Percentiles rank a stretch among this genome's conserved stretches.
These are phyloP conservation scores for Apostasia ramifera DNA, from an alignment of 106 monocot species.

Conservation along the genomic window DNA sequence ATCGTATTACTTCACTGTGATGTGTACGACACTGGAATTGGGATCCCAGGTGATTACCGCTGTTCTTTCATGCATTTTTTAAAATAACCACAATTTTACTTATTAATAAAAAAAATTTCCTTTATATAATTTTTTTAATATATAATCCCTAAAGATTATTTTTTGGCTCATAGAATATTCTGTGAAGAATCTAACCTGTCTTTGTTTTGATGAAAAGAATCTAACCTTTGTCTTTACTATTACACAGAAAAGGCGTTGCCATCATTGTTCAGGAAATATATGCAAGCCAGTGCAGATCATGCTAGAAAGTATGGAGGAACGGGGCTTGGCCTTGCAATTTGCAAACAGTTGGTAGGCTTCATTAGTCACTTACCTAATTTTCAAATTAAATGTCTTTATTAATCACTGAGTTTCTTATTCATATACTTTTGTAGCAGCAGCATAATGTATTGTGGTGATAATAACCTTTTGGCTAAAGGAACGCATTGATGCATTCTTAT, in stretches of 20 bases:
- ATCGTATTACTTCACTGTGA: conserved; percentile 57
- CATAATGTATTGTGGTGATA: too few relatives aligned
- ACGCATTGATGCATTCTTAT: too few relatives aligned
- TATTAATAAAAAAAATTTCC: background rate
- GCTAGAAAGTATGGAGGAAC: conserved; percentile 81
- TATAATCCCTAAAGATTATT: background rate
- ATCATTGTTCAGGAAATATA: conserved; percentile 58
- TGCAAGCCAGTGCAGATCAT: conserved; percentile 86
- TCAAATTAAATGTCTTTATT: background rate
- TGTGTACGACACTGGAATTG: conserved; percentile 79
- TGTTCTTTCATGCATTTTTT: background rate
- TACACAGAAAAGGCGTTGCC: conserved; percentile 58
- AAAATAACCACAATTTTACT: background rate
- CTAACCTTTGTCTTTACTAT: conserved; percentile 1
- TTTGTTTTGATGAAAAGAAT: background rate
- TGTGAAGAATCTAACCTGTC: background rate
- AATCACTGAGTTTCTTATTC: too few relatives aligned
- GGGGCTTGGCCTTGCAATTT: conserved; percentile 81
- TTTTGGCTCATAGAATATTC: background rate
- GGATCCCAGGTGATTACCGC: conserved; percentile 56
- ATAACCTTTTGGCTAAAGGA: too few relatives aligned
- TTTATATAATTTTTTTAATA: background rate
- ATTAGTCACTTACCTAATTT: background rate
- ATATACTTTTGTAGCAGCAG: too few relatives aligned
- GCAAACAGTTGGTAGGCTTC: conserved; percentile 66